Percentiles rank a stretch among this genome's conserved stretches.
These are phyloP conservation scores for Chlorokybus atmophyticus DNA, from an alignment of 139 green algal genomes.

Conservation along the genomic window DNA sequence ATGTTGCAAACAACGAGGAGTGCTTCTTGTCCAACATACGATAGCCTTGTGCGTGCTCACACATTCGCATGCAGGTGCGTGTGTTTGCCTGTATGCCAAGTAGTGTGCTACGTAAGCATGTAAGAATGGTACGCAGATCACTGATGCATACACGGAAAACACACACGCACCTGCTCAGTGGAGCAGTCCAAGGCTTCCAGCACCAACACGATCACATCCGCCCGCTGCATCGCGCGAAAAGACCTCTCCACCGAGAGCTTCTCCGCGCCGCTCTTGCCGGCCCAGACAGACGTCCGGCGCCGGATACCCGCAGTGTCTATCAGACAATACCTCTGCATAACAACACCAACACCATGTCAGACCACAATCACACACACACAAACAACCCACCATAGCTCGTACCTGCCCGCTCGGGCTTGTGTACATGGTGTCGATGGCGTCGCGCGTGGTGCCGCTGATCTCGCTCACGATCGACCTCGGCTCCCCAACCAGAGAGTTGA, in stretches of 20 bases:
- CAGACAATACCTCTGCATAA: constrained; percentile 51
- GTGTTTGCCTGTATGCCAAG: too few relatives aligned
- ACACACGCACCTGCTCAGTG: constrained; percentile 43
- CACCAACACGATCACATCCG: constrained; percentile 79
- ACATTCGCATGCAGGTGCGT: too few relatives aligned
- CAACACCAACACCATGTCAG: background rate
- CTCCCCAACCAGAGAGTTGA: constrained; percentile 79
- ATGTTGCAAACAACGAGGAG: too few relatives aligned
- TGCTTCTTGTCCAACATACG: too few relatives aligned
- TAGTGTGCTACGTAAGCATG: too few relatives aligned
- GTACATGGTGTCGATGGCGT: constrained; percentile 80
- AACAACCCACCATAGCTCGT: background rate
- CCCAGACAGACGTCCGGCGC: constrained; percentile 52
- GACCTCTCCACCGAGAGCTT: constrained; percentile 60
- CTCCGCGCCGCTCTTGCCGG: constrained; percentile 37
- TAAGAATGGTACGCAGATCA: too few relatives aligned
- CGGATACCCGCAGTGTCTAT: constrained; percentile 95
- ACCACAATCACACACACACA: constrained; percentile 2
- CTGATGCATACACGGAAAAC: too few relatives aligned
- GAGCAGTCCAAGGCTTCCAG: constrained; percentile 68
- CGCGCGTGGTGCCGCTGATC: constrained; percentile 82
- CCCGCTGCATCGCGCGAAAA: constrained; percentile 64
- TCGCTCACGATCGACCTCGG: constrained; percentile 85
- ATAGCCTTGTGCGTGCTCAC: too few relatives aligned
- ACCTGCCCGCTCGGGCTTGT: constrained; percentile 21